Evolutionary conservation across 768 basidiomycete species (phyloP), one percentile per base, ranked within the genome.

Genomic region (Suillus luteus): DNA sequence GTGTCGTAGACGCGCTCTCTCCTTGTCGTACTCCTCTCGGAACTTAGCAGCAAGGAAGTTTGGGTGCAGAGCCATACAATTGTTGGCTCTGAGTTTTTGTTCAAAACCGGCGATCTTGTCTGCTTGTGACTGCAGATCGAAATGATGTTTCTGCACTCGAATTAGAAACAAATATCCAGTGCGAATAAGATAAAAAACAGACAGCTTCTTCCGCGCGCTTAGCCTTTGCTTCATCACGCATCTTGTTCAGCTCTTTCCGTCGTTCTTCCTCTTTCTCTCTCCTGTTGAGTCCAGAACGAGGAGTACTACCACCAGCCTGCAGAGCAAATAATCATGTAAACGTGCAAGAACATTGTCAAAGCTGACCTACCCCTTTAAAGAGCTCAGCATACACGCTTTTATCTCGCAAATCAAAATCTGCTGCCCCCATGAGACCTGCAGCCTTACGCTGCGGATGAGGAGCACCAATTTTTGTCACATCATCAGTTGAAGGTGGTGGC

Each of bases 221-320:
- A 1, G 81, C 82, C 66, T 82, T 81, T 19, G 86, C 87, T 44
- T 91, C 90, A 44, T 91, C 87, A 62, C 88, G 82, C 86, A 89
- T 84, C 70, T 79, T 84, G 69, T 87, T 81, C 68, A 92, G 69
- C 63, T 92, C 88, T 67, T 82, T 87, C 62, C 84, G 80, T 55
- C 88, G 80, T 70, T 91, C 89, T 66, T 90, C 89, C n/a, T 89
- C 85, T 51, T 80, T 81, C 64, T 75, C 65, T 61, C 60, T 62
- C 54, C 83, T 70, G 59, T 77, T 84, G 62, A 81, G 68, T 24
- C 82, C 82, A 35, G 83, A 81, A 17, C 74, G 77, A 11, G 83
- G 78, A 43, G 81, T 78, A 62, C 66, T 80, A 59, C 79, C 81
- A 19, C 79, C 79, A n/a, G 79, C 67, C 82, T 84, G 44, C 22